Conservation (phyloP, 495 filamentous ascomycete genomes). For the Penicillium atrosanguineum region DNA sequence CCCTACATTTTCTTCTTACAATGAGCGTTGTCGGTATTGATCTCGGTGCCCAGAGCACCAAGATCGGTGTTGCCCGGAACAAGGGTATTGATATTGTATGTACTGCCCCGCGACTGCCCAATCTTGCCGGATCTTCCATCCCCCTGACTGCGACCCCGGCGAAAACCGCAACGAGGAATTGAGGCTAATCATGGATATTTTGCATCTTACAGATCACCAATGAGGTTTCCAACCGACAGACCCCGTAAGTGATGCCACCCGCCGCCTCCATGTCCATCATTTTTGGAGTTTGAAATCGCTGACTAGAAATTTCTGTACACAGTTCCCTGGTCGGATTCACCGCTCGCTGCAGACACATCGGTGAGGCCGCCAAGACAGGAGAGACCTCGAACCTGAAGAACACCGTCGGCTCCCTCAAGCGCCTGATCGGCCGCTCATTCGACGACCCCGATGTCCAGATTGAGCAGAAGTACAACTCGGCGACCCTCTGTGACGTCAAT, state of each 20-base stretch:
- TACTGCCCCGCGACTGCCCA: conserved; percentile 35
- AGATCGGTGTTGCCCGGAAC: conserved; percentile 95
- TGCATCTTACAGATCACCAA: conserved; percentile 77
- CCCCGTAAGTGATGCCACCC: conserved; percentile 69
- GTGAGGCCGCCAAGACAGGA: conserved; percentile 95
- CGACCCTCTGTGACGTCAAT: conserved; percentile 80
- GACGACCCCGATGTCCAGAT: conserved; percentile 88
- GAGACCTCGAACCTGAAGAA: conserved; percentile 99
- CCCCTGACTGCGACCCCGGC: neutral
- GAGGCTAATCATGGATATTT: conserved; percentile 22
- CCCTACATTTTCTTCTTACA: conserved; percentile 31
- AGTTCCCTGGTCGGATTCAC: conserved; percentile 95
- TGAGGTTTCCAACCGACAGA: conserved; percentile 97
- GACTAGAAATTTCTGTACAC: conserved; percentile 29
- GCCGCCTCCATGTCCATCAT: conserved; percentile 8
- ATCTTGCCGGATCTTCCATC: conserved; percentile 4
- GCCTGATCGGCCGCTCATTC: conserved; percentile 79
- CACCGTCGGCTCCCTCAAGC: conserved; percentile 89
- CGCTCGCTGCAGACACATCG: conserved; percentile 86
- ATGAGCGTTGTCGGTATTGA: conserved; percentile 88
- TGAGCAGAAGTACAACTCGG: conserved; percentile 90
- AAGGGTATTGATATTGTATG: conserved; percentile 98
- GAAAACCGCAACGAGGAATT: conserved; percentile 3
- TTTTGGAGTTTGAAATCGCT: conserved; percentile 16
- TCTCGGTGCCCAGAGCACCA: conserved; percentile 95